Percentiles rank a stretch among this genome's conserved stretches.
These are phyloP conservation scores for Zalerion maritima DNA, from an alignment of 495 filamentous ascomycete species.

Conservation along the genomic window DNA sequence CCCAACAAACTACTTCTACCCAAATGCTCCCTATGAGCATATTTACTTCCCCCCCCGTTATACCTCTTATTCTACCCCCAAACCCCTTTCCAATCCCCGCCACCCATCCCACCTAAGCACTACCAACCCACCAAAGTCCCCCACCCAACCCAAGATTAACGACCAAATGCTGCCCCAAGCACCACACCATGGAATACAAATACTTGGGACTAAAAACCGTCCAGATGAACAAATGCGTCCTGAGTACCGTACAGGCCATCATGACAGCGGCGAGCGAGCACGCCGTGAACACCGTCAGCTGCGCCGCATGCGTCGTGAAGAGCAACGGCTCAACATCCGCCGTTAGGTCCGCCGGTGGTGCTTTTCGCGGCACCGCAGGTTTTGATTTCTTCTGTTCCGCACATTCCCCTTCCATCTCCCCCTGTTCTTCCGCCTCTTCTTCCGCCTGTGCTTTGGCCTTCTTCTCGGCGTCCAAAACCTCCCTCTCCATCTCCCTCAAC, in stretches of 20 bases:
- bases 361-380: background rate
- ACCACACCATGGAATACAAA: conserved; percentile 82
- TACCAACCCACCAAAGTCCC: conserved; percentile 39
- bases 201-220: conserved; percentile 97
- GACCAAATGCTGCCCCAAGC: conserved; percentile 58
- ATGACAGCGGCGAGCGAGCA: conserved; percentile 55
- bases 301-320: conserved; percentile 33
- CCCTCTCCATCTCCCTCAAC: too few species aligned
- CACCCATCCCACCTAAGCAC: conserved; percentile 9
- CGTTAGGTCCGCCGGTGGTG: background rate
- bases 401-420: background rate
- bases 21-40: too few species aligned
- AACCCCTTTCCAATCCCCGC: too few species aligned
- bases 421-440: conserved; percentile 5
- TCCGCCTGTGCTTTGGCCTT: conserved; percentile 9
- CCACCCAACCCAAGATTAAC: conserved; percentile 48
- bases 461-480: too few species aligned
- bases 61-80: too few species aligned
- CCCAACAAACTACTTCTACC: too few species aligned
- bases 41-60: too few species aligned
- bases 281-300: conserved; percentile 53
- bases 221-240: conserved; percentile 95
- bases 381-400: background rate
- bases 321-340: conserved; percentile 5
- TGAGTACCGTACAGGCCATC: conserved; percentile 68